These are phyloP conservation scores for Leccinum fallax DNA, from an alignment of 1,284 basidiomycete species.

Conservation along the genomic window DNA sequence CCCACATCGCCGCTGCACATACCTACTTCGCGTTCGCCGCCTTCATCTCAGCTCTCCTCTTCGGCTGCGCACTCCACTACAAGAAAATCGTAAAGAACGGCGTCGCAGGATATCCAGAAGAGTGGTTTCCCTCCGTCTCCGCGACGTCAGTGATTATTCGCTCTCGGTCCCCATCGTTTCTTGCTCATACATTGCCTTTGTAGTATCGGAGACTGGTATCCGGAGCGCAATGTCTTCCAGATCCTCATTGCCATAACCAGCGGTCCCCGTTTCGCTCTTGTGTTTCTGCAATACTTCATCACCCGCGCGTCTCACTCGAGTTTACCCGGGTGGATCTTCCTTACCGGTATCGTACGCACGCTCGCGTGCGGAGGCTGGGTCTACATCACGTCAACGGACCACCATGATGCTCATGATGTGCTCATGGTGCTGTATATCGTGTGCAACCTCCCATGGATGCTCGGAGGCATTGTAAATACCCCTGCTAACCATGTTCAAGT, in stretches of 20 bases:
- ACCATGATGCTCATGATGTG: slow-evolving; percentile 84
- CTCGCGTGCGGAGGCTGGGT: slow-evolving; percentile 92
- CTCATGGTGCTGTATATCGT: slow-evolving; percentile 88
- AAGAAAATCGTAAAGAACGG: slow-evolving; percentile 89
- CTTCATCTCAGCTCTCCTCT: slow-evolving; percentile 68
- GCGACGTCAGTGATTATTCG: slow-evolving; percentile 68
- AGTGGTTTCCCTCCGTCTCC: slow-evolving; percentile 94
- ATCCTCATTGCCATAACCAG: slow-evolving; percentile 87
- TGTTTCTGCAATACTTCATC: slow-evolving; percentile 74
- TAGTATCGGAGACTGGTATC: slow-evolving; percentile 92
- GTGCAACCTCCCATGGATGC: slow-evolving; percentile 88
- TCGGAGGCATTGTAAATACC: slow-evolving; percentile 65
- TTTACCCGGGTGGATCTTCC: slow-evolving; percentile 59
- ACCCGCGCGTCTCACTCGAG: slow-evolving; percentile 47
- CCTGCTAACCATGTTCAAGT: slow-evolving; percentile 42
- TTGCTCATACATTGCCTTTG: background rate
- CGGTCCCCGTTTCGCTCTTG: slow-evolving; percentile 81
- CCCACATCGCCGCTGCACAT: slow-evolving; percentile 63
- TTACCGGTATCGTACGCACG: slow-evolving; percentile 75
- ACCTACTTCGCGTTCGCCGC: slow-evolving; percentile 72
- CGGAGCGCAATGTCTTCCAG: slow-evolving; percentile 88
- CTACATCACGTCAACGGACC: slow-evolving; percentile 83
- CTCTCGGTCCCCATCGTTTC: background rate
- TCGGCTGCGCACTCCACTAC: slow-evolving; percentile 79
- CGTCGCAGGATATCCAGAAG: slow-evolving; percentile 83